phyloP scores from a whole-genome alignment of 2,329 filamentous ascomycete genomes.

The Fusarium miscanthi region DNA sequence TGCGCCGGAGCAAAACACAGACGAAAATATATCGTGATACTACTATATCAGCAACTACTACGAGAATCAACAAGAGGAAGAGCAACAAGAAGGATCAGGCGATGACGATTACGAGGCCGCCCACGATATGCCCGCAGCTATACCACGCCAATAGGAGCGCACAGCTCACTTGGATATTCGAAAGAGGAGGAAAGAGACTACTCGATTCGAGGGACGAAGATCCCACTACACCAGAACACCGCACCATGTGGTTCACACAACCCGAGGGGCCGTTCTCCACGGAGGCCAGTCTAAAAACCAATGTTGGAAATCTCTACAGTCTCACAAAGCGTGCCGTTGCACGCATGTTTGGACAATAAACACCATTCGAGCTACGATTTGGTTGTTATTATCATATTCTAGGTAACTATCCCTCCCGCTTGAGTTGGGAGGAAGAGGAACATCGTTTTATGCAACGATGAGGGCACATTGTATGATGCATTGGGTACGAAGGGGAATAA shows the following conservation, averaged over 20 bases:
- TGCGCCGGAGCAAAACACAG: conserved; percentile 38
- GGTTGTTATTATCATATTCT: conserved; percentile 11
- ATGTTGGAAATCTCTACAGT: conserved; percentile 25
- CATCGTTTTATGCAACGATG: neutral
- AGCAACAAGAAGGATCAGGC: conserved; percentile 6
- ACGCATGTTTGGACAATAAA: conserved; percentile 33
- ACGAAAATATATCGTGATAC: conserved; percentile 34
- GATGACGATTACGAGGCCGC: conserved; percentile 9
- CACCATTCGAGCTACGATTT: neutral
- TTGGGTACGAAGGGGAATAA: conserved; percentile 4
- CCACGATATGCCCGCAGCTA: conserved; percentile 31
- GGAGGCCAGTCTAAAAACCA: conserved; percentile 18
- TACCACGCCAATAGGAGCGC: conserved; percentile 36
- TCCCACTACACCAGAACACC: conserved; percentile 3
- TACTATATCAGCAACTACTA: conserved; percentile 22
- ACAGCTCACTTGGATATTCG: conserved; percentile 39
- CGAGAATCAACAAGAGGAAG: conserved; percentile 21
- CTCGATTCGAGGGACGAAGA: conserved; percentile 22
- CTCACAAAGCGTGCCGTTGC: conserved; percentile 29
- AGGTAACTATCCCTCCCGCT: conserved; percentile 1
- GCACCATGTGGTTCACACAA: conserved; percentile 16
- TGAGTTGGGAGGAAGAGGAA: neutral
- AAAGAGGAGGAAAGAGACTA: conserved; percentile 37
- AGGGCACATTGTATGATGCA: conserved; percentile 37
- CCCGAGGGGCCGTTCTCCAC: conserved; percentile 17